These are phyloP conservation scores for Ceriops decandra DNA, from an alignment of 345 rosid genomes.

Conservation along the genomic window DNA sequence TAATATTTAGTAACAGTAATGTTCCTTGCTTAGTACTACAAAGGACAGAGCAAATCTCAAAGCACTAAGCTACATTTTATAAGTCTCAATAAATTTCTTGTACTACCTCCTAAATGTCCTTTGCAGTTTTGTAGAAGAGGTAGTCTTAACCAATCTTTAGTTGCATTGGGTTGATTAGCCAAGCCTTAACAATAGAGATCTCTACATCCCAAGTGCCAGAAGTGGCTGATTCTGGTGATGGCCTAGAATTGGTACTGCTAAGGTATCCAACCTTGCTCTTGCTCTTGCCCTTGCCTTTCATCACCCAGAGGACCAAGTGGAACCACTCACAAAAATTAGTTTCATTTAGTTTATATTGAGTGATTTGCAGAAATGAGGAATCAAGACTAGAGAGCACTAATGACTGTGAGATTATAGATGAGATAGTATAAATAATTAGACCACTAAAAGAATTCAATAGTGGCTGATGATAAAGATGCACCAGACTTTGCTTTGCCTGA, in stretches of 20 bases:
- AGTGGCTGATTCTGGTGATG: background rate
- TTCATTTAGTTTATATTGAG: no score
- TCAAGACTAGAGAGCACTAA: no score
- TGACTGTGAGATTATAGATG: no score
- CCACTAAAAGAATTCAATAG: no score
- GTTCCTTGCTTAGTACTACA: background rate
- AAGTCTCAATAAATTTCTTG: background rate
- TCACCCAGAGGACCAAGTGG: no score
- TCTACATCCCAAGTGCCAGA: background rate
- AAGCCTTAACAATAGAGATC: background rate
- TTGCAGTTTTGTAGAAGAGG: background rate
- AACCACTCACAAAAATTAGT: no score
- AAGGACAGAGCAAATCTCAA: background rate
- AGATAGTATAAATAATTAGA: no score
- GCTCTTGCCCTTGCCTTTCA: background rate
- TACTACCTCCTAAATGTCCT: background rate
- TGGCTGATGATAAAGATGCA: no score
- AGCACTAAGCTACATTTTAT: background rate
- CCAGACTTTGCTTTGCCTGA: no score
- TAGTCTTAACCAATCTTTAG: background rate
- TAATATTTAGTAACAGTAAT: background rate
- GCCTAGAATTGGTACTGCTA: background rate
- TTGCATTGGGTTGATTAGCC: background rate
- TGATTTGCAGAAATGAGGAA: no score
- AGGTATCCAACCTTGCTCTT: background rate